Percentiles rank a stretch among this genome's conserved stretches.
Conservation (phyloP, 2,329 filamentous ascomycete genomes). For the Coniochaeta sp. region DNA sequence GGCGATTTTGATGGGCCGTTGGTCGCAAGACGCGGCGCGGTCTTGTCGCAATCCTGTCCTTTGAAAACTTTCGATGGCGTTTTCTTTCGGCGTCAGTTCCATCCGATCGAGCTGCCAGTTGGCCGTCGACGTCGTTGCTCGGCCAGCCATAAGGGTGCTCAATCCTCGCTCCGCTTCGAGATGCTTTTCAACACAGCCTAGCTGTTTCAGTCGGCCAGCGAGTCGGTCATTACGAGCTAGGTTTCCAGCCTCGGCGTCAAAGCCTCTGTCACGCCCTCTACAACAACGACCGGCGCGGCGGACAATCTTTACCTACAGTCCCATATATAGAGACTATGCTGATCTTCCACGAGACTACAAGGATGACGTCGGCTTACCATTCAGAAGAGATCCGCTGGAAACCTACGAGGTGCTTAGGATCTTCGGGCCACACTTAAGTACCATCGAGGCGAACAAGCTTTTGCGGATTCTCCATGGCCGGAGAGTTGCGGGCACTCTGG, state of each 20-base stretch:
- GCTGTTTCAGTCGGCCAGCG: not conserved
- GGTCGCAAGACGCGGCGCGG: slow-evolving; percentile 9
- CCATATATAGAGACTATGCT: slow-evolving; percentile 43
- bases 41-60: slow-evolving; percentile 6
- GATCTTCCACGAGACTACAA: slow-evolving; percentile 50
- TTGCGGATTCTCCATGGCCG: slow-evolving; percentile 54
- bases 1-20: not conserved
- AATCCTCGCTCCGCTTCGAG: slow-evolving; percentile 7
- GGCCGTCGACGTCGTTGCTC: slow-evolving; percentile 11
- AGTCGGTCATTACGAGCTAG: not conserved
- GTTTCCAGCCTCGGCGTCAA: not conserved
- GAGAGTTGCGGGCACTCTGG: slow-evolving; percentile 55
- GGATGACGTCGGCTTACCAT: slow-evolving; percentile 47
- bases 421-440: slow-evolving; percentile 41
- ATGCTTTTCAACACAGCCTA: slow-evolving; percentile 9
- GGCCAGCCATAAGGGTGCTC: slow-evolving; percentile 3
- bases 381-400: slow-evolving; percentile 40
- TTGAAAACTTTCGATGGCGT: slow-evolving; percentile 13
- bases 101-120: slow-evolving; percentile 17
- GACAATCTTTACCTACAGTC: slow-evolving; percentile 19
- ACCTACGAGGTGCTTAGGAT: slow-evolving; percentile 36
- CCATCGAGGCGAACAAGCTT: slow-evolving; percentile 40
- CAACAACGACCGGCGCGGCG: slow-evolving; percentile 6
- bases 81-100: slow-evolving; percentile 17
- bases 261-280: not conserved